phyloP scores from a whole-genome alignment of 2,329 filamentous ascomycete genomes.

The Aspergillus arachidicola region DNA sequence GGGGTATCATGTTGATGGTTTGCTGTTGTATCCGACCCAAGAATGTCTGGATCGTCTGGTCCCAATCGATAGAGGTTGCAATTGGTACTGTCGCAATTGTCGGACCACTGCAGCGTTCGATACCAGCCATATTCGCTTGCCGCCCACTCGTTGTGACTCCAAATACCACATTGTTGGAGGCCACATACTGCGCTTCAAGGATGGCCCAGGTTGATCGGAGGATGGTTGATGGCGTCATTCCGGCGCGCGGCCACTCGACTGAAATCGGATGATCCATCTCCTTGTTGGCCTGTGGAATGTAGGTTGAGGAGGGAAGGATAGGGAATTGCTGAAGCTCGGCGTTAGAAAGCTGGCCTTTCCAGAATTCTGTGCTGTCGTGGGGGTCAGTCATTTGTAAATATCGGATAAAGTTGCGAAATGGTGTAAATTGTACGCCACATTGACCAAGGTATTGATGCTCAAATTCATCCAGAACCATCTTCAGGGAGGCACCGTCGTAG shows the following conservation, averaged over 20 bases:
- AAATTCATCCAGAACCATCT: background rate
- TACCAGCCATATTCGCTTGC: background rate
- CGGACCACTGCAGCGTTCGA: background rate
- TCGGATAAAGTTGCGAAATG: background rate
- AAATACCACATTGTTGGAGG: conserved; percentile 3
- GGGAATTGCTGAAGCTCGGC: background rate
- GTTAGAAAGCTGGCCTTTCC: background rate
- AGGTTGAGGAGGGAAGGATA: background rate
- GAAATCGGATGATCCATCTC: background rate
- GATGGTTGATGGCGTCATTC: conserved; percentile 1
- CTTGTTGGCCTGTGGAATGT: background rate
- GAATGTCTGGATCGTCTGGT: background rate
- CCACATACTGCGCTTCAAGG: background rate
- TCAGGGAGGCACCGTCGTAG: background rate
- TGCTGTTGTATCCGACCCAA: conserved; percentile 3
- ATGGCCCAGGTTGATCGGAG: background rate
- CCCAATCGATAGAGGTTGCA: background rate
- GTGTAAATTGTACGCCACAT: background rate
- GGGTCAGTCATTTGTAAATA: background rate
- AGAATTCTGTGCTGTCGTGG: background rate
- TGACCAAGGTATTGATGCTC: background rate
- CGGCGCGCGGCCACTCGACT: background rate
- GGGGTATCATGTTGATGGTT: background rate
- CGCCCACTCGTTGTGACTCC: conserved; percentile 4
- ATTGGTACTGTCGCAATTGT: conserved; percentile 11